Base-by-base conservation (phyloP, 306 rosid species). In the Vigna angularis region DNA sequence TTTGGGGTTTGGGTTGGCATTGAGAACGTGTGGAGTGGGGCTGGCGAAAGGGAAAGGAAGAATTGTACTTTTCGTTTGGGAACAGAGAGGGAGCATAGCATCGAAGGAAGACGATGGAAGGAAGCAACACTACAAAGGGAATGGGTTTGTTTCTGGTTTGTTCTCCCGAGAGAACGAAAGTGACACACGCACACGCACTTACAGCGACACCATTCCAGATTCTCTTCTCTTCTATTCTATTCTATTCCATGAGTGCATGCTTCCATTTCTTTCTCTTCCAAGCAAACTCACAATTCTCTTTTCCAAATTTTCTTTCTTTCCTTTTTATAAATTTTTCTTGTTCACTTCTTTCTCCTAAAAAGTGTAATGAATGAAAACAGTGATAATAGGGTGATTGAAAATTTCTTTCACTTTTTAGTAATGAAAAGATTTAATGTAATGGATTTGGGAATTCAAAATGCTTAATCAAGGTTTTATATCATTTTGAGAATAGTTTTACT, bases 201-300 rank as follows among this genome's bases (percentile, higher is more conserved):
- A 59, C 65, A 44, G 30, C 15, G 16, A 70, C 62, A 66, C 36
- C 56, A 49, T 36, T 74, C 51, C 55, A 78, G 85, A 90, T 85
- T 88, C 85, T 62, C 87, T 85, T 88, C 85, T 62, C 87, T 83
- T 82, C 87, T 63, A 74, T 85, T 88, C 85, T 62, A 88, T 85
- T 88, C 85, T 56, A 88, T 83, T 82, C 87, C 58, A 74, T 57
- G 88, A 75, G 91, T 86, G 90, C 96, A 91, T 85, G 89, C 44
- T 61, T 86, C 85, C 83, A 30, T 30, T 30, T 30, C 79, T 86
- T 79, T 71, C 76, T 49, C 66, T 40, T 67, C 87, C 90, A 86
- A 89, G 85, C 70, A 84, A 85, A 66, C 85, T 42, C 61, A 34
- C 38, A 3, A 16, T 22, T 53, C 11, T 48, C 15, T 26, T 26